These are phyloP conservation scores for Zymoseptoria pseudotritici DNA, from an alignment of 2,329 filamentous ascomycete species.

Conservation along the genomic window DNA sequence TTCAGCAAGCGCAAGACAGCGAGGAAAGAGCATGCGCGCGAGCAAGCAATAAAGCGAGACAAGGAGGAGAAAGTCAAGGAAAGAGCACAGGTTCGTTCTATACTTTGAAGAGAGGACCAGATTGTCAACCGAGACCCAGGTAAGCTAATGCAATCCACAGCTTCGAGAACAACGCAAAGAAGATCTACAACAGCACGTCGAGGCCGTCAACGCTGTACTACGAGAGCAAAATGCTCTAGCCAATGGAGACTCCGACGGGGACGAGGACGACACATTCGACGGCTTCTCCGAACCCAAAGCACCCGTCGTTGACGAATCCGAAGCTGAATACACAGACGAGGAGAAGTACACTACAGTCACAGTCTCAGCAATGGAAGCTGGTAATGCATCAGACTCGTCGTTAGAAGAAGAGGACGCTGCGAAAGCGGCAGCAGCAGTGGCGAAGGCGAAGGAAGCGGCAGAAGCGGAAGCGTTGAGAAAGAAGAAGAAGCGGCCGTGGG, in stretches of 20 bases:
- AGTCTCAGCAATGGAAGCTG: slow-evolving; percentile 65
- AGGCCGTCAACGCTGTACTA: slow-evolving; percentile 64
- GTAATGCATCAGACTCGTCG: slow-evolving; percentile 25
- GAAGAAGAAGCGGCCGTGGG: slow-evolving; percentile 40
- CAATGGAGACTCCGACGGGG: slow-evolving; percentile 21
- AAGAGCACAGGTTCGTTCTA: slow-evolving; percentile 61
- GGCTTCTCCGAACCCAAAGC: slow-evolving; percentile 13
- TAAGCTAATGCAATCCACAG: slow-evolving; percentile 41
- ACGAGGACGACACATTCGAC: slow-evolving; percentile 25
- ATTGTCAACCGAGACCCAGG: neutral
- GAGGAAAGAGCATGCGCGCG: slow-evolving; percentile 76
- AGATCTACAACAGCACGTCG: slow-evolving; percentile 75
- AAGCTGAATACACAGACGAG: slow-evolving; percentile 94
- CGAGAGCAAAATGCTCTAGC: slow-evolving; percentile 42
- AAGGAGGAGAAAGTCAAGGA: slow-evolving; percentile 67
- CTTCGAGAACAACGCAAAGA: slow-evolving; percentile 73
- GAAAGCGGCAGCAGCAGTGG: slow-evolving; percentile 16
- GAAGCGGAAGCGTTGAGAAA: slow-evolving; percentile 32
- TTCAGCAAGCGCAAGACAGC: slow-evolving; percentile 94
- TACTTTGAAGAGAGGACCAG: neutral
- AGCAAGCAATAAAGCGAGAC: slow-evolving; percentile 67
- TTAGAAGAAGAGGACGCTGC: slow-evolving; percentile 27
- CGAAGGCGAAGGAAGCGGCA: slow-evolving; percentile 15
- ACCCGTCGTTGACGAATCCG: slow-evolving; percentile 28
- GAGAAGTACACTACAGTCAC: slow-evolving; percentile 94